Evolutionary conservation across 371 early-diverging fungal genomes (phyloP).

Genomic region (Saksenaea oblongispora): DNA sequence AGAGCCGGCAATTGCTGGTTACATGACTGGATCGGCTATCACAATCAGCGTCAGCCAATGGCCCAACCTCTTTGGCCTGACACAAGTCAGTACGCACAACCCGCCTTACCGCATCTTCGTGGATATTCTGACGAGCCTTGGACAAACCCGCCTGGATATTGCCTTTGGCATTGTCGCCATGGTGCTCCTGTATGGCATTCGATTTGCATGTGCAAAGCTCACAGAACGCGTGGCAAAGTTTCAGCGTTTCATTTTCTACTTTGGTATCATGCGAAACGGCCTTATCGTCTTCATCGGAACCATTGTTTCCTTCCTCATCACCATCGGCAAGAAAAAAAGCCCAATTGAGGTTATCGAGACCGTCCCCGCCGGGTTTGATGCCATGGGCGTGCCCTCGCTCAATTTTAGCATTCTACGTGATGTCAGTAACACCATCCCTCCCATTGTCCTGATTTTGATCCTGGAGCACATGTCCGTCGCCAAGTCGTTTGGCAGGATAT

Average conservation of each 20-base stretch:
- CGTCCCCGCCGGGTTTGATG: slow-evolving; percentile 67
- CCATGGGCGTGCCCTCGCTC: slow-evolving; percentile 48
- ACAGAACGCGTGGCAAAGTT: slow-evolving; percentile 17
- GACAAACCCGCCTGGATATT: slow-evolving; percentile 35
- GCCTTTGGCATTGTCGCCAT: slow-evolving; percentile 40
- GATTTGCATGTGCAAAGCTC: slow-evolving; percentile 19
- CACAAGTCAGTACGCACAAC: slow-evolving; percentile 53
- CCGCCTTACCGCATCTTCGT: slow-evolving; percentile 47
- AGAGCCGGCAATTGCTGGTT: slow-evolving; percentile 65
- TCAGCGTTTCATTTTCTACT: slow-evolving; percentile 34
- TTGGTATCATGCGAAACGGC: slow-evolving; percentile 41
- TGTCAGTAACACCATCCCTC: slow-evolving; percentile 47
- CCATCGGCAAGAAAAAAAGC: slow-evolving; percentile 16
- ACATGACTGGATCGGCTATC: slow-evolving; percentile 71
- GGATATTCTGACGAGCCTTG: slow-evolving; percentile 35
- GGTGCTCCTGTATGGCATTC: slow-evolving; percentile 33
- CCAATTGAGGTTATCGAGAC: slow-evolving; percentile 54
- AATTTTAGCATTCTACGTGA: slow-evolving; percentile 34
- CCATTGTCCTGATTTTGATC: slow-evolving; percentile 67
- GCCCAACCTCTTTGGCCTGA: slow-evolving; percentile 67
- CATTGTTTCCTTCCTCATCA: slow-evolving; percentile 27
- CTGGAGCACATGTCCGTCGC: slow-evolving; percentile 80
- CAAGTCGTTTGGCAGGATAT: slow-evolving; percentile 78
- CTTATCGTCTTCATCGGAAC: slow-evolving; percentile 34
- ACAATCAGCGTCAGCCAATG: slow-evolving; percentile 74